Evolutionary conservation across 2,329 filamentous ascomycete species (phyloP), one percentile per base, ranked within the genome.

Genomic region (Macrophomina tecta): DNA sequence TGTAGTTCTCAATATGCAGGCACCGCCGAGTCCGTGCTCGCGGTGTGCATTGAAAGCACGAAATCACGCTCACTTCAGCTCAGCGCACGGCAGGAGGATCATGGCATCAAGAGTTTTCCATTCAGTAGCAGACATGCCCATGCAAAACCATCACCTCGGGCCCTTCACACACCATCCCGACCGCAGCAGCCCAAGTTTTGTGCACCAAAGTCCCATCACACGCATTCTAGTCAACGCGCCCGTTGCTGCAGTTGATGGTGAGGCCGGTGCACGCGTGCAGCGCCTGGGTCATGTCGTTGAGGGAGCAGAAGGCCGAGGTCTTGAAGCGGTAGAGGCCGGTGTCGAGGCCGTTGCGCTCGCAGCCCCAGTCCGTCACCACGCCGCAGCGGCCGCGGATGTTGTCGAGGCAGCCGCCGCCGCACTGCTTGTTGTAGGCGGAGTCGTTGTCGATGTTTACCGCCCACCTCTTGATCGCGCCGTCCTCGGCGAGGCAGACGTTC

Each of bases 391-490:
- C 42, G 56, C 56, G 56, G 9, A 61, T 34, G 28, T 61, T 61
- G 56, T 61, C 56, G 30, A 61, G 56, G 56, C 56, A 48, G 28
- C 56, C 56, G 56, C 30, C 14, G 56, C 56, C 56, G 30, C 56
- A 61, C 8, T 32, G 4, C 14, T 48, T 36, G 56, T 61, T 61
- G 40, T 48, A 36, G 16, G 4, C 2, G 4, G 30, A 16, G 30
- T 61, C 56, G 42, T 61, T 36, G 56, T 61, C 42, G 9, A 61
- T 14, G 8, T n/a, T 46, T 14, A 61, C 8, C 23, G 5, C 16
- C 56, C 56, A 61, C 7, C n/a, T 5, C 14, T 36, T 38, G 42
- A 3, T 5, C 2, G 7, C 51, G 30, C 12, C 11, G 40, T 23
- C 38, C 8, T 18, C 2, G 23, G 38, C 14, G 1, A 18, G 18